Evolutionary conservation across 228 moss, liverwort and hornwort genomes (phyloP), one percentile per base, ranked within the genome.

Genomic region (Sphagnum magellanicum): DNA sequence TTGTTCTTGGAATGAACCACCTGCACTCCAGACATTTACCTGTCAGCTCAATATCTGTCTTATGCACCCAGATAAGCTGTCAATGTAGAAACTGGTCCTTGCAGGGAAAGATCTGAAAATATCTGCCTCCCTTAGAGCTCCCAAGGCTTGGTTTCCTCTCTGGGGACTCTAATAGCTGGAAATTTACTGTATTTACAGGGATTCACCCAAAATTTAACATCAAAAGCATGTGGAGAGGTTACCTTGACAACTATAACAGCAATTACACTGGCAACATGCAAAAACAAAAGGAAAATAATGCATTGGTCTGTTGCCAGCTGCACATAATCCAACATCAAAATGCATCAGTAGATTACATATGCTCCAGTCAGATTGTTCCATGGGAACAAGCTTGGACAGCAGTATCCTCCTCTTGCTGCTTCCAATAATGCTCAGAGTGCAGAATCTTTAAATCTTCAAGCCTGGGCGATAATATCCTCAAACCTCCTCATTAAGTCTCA

Each of bases 271-370:
- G 81, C 87, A 60, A 92, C 85, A 67, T 92, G 84, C 69, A 98
- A 78, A 68, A 93, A 81, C 51, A 98, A 84, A 71, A 93, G 90
- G 73, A 87, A 68, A 88, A 92, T 79, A 58, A 98, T 87, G 71
- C 91, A 93, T 70, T 80, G 79, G 74, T 93, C 92, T 55, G 98
- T 86, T 60, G 88, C 90, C 68, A 98, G 75, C 98, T 98, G 97
- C 83, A 80, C 65, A 63, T 53, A 62, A 67, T 72, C 51, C 14
- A 61, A 64, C 6, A 65, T 53, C 51, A 70, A 60, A 55, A 17
- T 47, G 53, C 63, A 12, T 11, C 59, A 11, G 12, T 11, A 59
- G 11, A 59, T 11, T 11, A 11, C 11, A 59, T 11, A 11, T 15
- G 15, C 12, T 59, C 12, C 59, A 59, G 12, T 11, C 11, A 59